Evolutionary conservation across 371 early-diverging fungal genomes (phyloP).

Genomic region (Saksenaea oblongispora): DNA sequence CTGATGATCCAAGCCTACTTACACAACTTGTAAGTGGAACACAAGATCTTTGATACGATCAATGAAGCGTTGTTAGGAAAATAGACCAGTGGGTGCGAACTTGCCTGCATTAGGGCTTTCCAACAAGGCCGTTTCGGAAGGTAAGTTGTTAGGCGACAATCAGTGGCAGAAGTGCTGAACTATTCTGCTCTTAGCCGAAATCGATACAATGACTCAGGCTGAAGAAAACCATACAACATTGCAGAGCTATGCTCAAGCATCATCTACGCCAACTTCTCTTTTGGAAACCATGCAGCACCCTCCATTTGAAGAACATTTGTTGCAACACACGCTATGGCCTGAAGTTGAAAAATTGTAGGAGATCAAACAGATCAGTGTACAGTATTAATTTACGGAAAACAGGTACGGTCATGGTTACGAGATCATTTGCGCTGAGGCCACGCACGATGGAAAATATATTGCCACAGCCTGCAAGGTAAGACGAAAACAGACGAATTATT

Average conservation of each 20-base stretch:
- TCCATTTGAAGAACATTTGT: conserved; percentile 87
- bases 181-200: conserved; percentile 23
- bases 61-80: conserved; percentile 23
- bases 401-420: conserved; percentile 93
- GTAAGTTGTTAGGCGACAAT: background rate
- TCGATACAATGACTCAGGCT: conserved; percentile 43
- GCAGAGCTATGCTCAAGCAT: conserved; percentile 53
- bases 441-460: conserved; percentile 69
- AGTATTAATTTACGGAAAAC: conserved; percentile 10
- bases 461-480: conserved; percentile 83
- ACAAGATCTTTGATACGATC: background rate
- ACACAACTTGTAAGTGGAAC: conserved; percentile 37
- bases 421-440: conserved; percentile 74
- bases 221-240: conserved; percentile 49
- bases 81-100: conserved; percentile 77
- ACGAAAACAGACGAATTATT: background rate
- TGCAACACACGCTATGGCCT: conserved; percentile 95
- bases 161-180: background rate
- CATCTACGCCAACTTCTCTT: conserved; percentile 56
- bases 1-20: conserved; percentile 40
- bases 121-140: conserved; percentile 89
- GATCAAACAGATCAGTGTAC: background rate
- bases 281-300: conserved; percentile 62
- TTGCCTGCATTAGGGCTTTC: conserved; percentile 93
- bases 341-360: conserved; percentile 88